Base-by-base conservation (phyloP, 2,329 filamentous ascomycete genomes). In the Alternaria hordeiaustralica region DNA sequence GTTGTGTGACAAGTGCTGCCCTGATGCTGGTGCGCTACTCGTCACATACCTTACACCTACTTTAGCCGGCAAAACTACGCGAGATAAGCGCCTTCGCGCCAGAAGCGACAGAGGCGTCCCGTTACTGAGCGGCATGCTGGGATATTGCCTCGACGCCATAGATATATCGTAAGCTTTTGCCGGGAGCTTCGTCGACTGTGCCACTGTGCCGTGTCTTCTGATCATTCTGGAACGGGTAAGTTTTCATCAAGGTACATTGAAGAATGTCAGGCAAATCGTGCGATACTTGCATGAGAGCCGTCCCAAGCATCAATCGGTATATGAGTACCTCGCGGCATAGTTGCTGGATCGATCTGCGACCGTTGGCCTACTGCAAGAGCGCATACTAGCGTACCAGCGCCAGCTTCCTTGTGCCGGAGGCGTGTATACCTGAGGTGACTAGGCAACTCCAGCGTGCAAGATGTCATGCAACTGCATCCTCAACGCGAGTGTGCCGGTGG, bases 351-450 rank as follows among this genome's bases (percentile, higher is more conserved):
- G 25, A 28, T 65, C 62, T 64, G 66, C 55, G 54, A 61, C 66
- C 66, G 69, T 69, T 70, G 55, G 53, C 21, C 67, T 69, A 69
- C 60, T 66, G 66, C 56, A 61, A 55, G 49, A 53, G 49, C 51
- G 58, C 57, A 53, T 63, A 49, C 26, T 71, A 71, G 67, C 59
- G 67, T 70, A 62, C 69, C 67, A 59, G 28, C 25, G 21, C 49
- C 60, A 46, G 15, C 45, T 62, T 44, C 26, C 50, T 58, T 26
- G 28, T 26, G 26, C 43, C 47, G 49, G 44, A 60, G 20, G 30
- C 15, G 33, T 44, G 13, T 49, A 33, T 33, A 23, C 28, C 25
- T 11, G 12, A 33, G 15, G 23, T 26, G 9, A 44, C 46, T 30
- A 26, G 58, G 13, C 18, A 55, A 23, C 25, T 51, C n/a, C 20